phyloP scores from a whole-genome alignment of 257 asterid genomes.

The Striga asiatica region DNA sequence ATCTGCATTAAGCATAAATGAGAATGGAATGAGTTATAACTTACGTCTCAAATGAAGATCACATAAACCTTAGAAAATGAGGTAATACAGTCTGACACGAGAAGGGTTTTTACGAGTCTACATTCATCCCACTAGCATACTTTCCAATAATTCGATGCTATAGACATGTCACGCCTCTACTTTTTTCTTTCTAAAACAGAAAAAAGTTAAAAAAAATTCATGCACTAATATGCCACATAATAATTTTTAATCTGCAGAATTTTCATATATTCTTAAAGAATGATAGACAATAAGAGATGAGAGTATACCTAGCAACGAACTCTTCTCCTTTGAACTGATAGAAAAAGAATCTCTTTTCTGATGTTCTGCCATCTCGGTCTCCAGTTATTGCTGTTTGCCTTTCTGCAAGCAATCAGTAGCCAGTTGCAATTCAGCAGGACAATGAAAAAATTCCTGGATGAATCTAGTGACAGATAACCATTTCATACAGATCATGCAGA shows the following conservation, averaged over 20 bases:
- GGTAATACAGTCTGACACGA: background rate
- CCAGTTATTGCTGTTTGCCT: slow-evolving; percentile 5
- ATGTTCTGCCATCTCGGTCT: slow-evolving; percentile 47
- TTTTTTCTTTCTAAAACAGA: background rate
- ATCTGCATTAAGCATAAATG: slow-evolving; percentile 37
- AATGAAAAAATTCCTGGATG: background rate
- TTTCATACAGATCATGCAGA: background rate
- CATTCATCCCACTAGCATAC: slow-evolving; percentile 4
- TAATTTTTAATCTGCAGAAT: background rate
- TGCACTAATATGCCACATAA: background rate
- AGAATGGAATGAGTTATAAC: slow-evolving; percentile 11
- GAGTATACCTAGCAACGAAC: slow-evolving; percentile 44
- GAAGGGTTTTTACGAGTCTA: slow-evolving; percentile 13
- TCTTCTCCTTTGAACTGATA: slow-evolving; percentile 34
- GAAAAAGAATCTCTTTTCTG: slow-evolving; percentile 38
- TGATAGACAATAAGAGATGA: background rate
- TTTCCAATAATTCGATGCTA: slow-evolving; percentile 3
- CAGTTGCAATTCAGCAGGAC: slow-evolving; percentile 6
- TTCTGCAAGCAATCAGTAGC: slow-evolving; percentile 20
- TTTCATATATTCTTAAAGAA: background rate
- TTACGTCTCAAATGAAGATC: background rate
- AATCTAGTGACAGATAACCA: slow-evolving; percentile 1
- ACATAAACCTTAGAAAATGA: background rate
- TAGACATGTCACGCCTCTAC: slow-evolving; percentile 6
- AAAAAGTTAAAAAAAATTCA: background rate